Evolutionary conservation across 2,329 filamentous ascomycete genomes (phyloP).

Genomic region (Xylariomycetidae sp.): DNA sequence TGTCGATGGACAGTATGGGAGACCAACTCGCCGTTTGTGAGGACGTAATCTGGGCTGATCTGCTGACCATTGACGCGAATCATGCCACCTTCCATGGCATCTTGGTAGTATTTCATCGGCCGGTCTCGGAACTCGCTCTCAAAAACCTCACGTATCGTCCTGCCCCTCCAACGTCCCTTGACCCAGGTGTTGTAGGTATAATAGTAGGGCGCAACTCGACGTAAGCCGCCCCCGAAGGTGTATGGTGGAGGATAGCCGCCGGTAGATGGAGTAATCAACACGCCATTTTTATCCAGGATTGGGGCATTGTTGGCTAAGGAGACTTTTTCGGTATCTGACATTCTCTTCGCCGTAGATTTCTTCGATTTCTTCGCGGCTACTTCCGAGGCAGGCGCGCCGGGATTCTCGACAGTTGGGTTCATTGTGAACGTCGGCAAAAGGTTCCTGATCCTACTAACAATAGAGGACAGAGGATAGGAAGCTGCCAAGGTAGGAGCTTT

Average conservation of each 20-base stretch:
- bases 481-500: too few species aligned
- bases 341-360: too few species aligned
- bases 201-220: conserved; percentile 79
- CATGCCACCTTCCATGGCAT: conserved; percentile 72
- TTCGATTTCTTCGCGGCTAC: too few species aligned
- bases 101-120: conserved; percentile 76
- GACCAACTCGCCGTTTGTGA: conserved; percentile 86
- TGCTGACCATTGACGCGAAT: conserved; percentile 74
- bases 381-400: too few species aligned
- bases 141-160: conserved; percentile 80
- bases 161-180: conserved; percentile 87
- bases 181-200: conserved; percentile 93
- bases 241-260: conserved; percentile 60
- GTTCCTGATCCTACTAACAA: too few species aligned
- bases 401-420: too few species aligned
- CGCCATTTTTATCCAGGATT: too few species aligned
- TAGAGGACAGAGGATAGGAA: too few species aligned
- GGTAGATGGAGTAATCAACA: conserved; percentile 29
- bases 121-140: conserved; percentile 87
- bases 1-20: conserved; percentile 93
- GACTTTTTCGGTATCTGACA: too few species aligned
- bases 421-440: too few species aligned
- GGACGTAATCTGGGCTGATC: conserved; percentile 60
- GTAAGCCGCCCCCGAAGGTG: conserved; percentile 74
- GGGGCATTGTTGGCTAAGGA: too few species aligned